A percentile compares a stretch with the other conserved stretches of the same genome.
Evolutionary conservation across 176 grass and related monocot genomes (phyloP).

Genomic region (Carex littledalei): DNA sequence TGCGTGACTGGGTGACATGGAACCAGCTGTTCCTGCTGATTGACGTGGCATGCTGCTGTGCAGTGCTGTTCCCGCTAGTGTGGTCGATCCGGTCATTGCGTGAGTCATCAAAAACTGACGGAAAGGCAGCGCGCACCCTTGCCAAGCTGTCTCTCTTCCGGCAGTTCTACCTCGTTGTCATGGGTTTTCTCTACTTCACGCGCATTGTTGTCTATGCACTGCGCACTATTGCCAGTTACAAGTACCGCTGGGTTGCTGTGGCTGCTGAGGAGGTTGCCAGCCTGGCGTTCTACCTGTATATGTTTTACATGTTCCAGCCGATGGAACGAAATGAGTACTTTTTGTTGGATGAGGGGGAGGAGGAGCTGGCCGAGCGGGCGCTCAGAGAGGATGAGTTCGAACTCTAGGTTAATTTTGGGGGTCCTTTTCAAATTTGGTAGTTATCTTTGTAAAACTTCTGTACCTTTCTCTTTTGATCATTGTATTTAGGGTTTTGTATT

Average conservation of each 20-base stretch:
- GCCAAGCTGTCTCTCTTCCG: slow-evolving; percentile 79
- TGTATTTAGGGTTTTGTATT: background rate
- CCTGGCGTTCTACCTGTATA: slow-evolving; percentile 71
- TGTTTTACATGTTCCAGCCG: slow-evolving; percentile 93
- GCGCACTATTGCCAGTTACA: slow-evolving; percentile 57
- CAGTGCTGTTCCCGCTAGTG: slow-evolving; percentile 72
- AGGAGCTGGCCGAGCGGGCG: slow-evolving; percentile 62
- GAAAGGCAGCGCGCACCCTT: slow-evolving; percentile 64
- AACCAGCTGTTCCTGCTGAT: slow-evolving; percentile 69
- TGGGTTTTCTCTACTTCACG: slow-evolving; percentile 85
- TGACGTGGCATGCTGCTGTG: slow-evolving; percentile 69
- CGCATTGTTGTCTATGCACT: slow-evolving; percentile 72
- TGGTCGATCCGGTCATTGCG: slow-evolving; percentile 76
- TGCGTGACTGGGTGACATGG: slow-evolving; percentile 68
- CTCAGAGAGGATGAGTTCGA: slow-evolving; percentile 90
- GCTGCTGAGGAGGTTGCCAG: slow-evolving; percentile 56
- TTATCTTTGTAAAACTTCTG: background rate
- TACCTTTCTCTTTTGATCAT: background rate
- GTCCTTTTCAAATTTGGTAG: background rate
- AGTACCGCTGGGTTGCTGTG: slow-evolving; percentile 65
- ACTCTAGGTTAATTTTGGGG: slow-evolving; percentile 32
- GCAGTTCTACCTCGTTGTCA: slow-evolving; percentile 79
- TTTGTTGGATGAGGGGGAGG: slow-evolving; percentile 67
- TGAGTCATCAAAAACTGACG: slow-evolving; percentile 83
- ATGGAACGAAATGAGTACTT: slow-evolving; percentile 68